These are phyloP conservation scores for Lasiosphaeriaceae sp. DNA, from an alignment of 495 filamentous ascomycete genomes.

Conservation along the genomic window DNA sequence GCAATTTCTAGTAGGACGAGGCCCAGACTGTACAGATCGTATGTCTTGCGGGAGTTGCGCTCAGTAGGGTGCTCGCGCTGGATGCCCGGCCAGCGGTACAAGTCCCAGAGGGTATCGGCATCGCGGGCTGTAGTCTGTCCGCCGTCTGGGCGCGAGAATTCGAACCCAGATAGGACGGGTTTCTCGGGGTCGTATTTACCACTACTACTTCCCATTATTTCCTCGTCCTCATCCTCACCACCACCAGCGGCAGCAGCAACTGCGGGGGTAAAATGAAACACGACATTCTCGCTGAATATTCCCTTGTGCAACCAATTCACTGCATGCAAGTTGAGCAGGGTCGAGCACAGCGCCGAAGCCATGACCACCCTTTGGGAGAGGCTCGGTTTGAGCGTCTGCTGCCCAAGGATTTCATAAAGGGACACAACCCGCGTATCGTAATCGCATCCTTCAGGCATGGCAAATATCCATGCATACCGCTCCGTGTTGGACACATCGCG, in stretches of 20 bases:
- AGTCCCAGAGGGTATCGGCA: conserved; percentile 25
- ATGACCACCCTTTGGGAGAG: conserved; percentile 20
- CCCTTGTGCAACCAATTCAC: conserved; percentile 59
- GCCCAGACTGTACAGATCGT: conserved; percentile 50
- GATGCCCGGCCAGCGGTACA: conserved; percentile 30
- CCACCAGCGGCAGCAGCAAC: background rate
- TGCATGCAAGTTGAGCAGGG: conserved; percentile 41
- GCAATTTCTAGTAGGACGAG: conserved; percentile 49
- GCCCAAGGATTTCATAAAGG: conserved; percentile 20
- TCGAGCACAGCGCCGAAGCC: conserved; percentile 21
- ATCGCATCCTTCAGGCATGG: conserved; percentile 16
- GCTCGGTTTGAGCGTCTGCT: conserved; percentile 1
- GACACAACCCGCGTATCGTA: conserved; percentile 17
- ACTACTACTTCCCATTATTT: background rate
- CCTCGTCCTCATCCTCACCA: background rate
- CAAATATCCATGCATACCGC: conserved; percentile 27
- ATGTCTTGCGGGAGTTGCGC: conserved; percentile 39
- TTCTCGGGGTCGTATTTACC: conserved; percentile 11
- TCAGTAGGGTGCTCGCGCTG: conserved; percentile 25
- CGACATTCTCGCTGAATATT: conserved; percentile 47
- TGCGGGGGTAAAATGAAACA: conserved; percentile 46
- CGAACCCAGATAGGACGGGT: conserved; percentile 24
- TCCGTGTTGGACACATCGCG: conserved; percentile 12
- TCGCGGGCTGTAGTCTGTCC: conserved; percentile 23
- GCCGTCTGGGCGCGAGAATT: conserved; percentile 27